Evolutionary conservation across 2,329 filamentous ascomycete species (phyloP).

Genomic region (Diplodia corticola): DNA sequence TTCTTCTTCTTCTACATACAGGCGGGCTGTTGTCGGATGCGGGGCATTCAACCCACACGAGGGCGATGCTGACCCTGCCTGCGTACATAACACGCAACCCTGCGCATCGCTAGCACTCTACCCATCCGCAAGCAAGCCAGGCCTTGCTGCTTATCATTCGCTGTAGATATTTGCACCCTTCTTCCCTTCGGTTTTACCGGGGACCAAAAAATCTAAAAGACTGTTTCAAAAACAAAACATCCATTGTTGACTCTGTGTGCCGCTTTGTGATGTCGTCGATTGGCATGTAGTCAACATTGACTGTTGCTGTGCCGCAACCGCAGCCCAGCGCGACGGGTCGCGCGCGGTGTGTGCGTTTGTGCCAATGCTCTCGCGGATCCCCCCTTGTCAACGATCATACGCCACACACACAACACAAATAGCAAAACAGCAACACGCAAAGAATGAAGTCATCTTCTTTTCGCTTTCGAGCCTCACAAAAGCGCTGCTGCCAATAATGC

Average conservation of each 20-base stretch:
- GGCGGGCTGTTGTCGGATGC: constrained; percentile 17
- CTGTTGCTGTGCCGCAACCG: not conserved
- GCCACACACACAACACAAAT: not conserved
- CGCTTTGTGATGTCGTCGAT: not conserved
- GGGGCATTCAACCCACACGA: not conserved
- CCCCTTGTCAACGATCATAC: not conserved
- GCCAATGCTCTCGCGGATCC: not conserved
- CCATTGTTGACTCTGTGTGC: not conserved
- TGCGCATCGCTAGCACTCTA: not conserved
- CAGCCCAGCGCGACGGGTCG: too few species aligned
- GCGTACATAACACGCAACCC: not conserved
- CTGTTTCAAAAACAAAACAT: not conserved
- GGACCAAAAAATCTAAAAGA: not conserved
- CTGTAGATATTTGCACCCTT: constrained; percentile 12
- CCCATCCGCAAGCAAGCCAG: constrained; percentile 4
- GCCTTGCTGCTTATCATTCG: constrained; percentile 12
- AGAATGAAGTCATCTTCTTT: not conserved
- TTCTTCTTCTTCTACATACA: not conserved
- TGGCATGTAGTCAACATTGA: not conserved
- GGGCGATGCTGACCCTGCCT: not conserved
- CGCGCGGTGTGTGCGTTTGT: not conserved
- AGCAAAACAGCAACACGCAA: not conserved
- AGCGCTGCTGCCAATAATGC: not conserved
- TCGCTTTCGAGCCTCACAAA: not conserved
- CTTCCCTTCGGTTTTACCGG: not conserved